Evolutionary conservation across 257 asterid genomes (phyloP).

Genomic region (Perilla frutescens): DNA sequence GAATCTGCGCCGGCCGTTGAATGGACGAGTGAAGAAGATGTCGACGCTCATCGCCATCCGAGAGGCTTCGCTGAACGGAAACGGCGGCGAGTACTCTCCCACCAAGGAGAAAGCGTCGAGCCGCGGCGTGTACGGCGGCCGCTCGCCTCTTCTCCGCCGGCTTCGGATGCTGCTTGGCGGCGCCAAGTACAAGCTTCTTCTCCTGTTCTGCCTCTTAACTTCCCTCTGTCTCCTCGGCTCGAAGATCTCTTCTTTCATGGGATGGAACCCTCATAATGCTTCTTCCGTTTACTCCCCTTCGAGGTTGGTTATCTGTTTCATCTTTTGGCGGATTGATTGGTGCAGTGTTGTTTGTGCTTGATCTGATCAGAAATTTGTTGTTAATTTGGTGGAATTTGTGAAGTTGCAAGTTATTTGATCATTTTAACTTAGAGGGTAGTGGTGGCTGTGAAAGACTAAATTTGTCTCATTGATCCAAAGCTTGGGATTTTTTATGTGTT

Average conservation of each 20-base stretch:
- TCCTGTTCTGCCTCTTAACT: conserved; percentile 39
- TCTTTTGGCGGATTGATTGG: background rate
- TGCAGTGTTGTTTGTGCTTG: conserved; percentile 9
- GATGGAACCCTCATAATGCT: conserved; percentile 55
- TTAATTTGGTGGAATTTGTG: background rate
- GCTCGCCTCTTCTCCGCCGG: conserved; percentile 62
- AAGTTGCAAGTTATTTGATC: background rate
- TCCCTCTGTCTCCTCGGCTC: conserved; percentile 47
- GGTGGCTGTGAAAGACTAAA: background rate
- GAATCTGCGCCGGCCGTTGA: background rate
- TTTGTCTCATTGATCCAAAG: background rate
- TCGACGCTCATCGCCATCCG: conserved; percentile 56
- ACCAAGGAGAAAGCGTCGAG: conserved; percentile 63
- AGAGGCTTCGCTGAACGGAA: conserved; percentile 46
- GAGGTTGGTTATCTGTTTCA: conserved; percentile 42
- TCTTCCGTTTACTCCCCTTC: conserved; percentile 51
- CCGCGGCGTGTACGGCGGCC: conserved; percentile 56
- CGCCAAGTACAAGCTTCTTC: conserved; percentile 53
- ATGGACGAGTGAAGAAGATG: conserved; percentile 39
- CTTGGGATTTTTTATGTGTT: background rate
- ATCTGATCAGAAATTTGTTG: background rate
- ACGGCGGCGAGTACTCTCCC: conserved; percentile 63
- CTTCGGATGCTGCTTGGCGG: conserved; percentile 47
- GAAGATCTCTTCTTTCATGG: conserved; percentile 49
- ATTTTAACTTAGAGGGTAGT: background rate